phyloP scores from a whole-genome alignment of 306 rosid species.

The Sicyos baderoa region DNA sequence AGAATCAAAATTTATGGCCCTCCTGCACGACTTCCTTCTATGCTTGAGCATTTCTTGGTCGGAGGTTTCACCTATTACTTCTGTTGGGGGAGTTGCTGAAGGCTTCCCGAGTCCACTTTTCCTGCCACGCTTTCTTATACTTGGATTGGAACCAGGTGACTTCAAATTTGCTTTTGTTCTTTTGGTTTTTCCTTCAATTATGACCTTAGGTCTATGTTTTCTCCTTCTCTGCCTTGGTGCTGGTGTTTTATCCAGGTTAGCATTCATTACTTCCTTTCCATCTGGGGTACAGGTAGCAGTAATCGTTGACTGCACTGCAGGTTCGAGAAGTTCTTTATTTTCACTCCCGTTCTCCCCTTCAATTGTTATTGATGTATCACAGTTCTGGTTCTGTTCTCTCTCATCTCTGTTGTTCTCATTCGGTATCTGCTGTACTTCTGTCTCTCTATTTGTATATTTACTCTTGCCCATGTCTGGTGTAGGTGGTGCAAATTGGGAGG shows the following conservation, averaged over 20 bases:
- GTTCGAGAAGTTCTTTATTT: conserved; percentile 11
- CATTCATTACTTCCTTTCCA: conserved; percentile 12
- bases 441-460: background rate
- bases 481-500: conserved; percentile 17
- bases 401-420: background rate
- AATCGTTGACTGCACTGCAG: background rate
- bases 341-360: background rate
- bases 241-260: conserved; percentile 12
- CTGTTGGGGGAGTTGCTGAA: conserved; percentile 13
- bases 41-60: conserved; percentile 7
- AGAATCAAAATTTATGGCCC: conserved; percentile 20
- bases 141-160: conserved; percentile 9
- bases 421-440: background rate
- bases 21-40: conserved; percentile 19
- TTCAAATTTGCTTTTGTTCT: conserved; percentile 1
- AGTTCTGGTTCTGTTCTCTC: conserved; percentile 9
- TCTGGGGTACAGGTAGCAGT: conserved; percentile 15
- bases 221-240: conserved; percentile 13
- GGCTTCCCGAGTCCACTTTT: conserved; percentile 11
- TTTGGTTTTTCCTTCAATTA: conserved; percentile 16
- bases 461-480: conserved; percentile 19
- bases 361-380: background rate
- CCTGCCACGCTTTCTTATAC: conserved; percentile 15
- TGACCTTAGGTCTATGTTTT: conserved; percentile 26
- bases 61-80: conserved; percentile 17